phyloP scores from a whole-genome alignment of 2,329 filamentous ascomycete species.

The Fusarium anguioides region DNA sequence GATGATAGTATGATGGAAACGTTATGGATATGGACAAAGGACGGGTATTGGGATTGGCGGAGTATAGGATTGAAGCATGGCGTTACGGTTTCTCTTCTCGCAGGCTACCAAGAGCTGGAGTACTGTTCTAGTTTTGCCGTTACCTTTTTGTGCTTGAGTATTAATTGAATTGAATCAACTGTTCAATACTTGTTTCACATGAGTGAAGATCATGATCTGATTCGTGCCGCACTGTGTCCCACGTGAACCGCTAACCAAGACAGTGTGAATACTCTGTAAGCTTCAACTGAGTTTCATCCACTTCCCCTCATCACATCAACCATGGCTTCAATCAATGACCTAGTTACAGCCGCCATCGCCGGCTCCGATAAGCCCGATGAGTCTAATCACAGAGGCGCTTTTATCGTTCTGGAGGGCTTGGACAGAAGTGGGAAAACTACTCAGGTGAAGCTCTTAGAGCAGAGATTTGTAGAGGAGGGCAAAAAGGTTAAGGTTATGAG shows the following conservation, averaged over 20 bases:
- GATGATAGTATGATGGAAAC: background rate
- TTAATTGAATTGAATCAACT: constrained; percentile 1
- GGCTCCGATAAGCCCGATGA: constrained; percentile 34
- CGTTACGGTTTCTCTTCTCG: constrained; percentile 34
- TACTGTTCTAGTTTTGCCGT: constrained; percentile 40
- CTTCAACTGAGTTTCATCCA: background rate
- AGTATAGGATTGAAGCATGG: constrained; percentile 15
- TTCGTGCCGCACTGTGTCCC: constrained; percentile 22
- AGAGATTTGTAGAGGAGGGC: constrained; percentile 62
- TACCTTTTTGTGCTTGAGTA: constrained; percentile 11
- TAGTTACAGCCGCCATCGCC: constrained; percentile 60
- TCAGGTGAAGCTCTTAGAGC: constrained; percentile 78
- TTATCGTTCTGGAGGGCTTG: constrained; percentile 88
- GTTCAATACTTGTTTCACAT: background rate
- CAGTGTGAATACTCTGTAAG: constrained; percentile 30
- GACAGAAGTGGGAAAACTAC: constrained; percentile 94
- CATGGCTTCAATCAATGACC: constrained; percentile 63
- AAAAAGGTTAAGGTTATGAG: constrained; percentile 64
- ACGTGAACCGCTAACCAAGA: constrained; percentile 32
- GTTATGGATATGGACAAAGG: background rate
- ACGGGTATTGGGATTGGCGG: constrained; percentile 5
- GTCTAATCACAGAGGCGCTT: constrained; percentile 62
- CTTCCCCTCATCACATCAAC: constrained; percentile 26
- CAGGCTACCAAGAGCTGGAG: constrained; percentile 47
- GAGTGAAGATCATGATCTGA: constrained; percentile 11